phyloP scores from a whole-genome alignment of 306 rosid genomes.

The Citrullus amarus region DNA sequence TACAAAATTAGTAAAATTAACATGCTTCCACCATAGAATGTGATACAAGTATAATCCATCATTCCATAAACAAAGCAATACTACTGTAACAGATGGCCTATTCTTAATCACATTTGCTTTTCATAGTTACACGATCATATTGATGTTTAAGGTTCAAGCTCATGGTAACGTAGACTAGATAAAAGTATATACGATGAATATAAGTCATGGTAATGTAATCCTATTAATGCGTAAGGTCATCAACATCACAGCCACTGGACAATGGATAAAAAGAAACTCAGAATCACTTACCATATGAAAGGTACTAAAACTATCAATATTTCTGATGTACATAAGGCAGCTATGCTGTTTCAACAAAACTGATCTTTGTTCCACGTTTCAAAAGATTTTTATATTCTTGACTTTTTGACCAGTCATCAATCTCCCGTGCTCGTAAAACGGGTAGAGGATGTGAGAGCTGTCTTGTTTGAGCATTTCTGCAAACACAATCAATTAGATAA shows the following conservation, averaged over 20 bases:
- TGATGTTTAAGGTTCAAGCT: background rate
- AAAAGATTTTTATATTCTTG: constrained; percentile 46
- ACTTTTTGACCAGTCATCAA: constrained; percentile 90
- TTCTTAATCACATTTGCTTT: background rate
- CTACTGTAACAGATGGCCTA: background rate
- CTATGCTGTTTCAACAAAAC: constrained; percentile 23
- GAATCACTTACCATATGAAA: background rate
- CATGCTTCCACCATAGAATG: background rate
- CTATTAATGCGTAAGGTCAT: background rate
- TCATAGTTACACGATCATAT: background rate
- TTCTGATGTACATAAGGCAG: background rate
- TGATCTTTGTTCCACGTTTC: constrained; percentile 38
- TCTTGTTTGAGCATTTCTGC: constrained; percentile 90
- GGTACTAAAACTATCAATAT: background rate
- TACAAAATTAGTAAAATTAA: background rate
- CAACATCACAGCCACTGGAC: constrained; percentile 2
- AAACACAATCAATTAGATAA: constrained; percentile 16
- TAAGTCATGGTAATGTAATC: background rate
- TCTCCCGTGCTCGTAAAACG: constrained; percentile 89
- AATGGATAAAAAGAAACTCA: background rate
- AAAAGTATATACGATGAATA: background rate
- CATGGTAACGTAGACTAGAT: background rate
- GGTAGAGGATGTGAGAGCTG: constrained; percentile 93
- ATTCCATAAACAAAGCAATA: background rate
- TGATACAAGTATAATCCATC: background rate